Conservation (phyloP, 2,329 filamentous ascomycete genomes). For the Aureobasidium zeae region DNA sequence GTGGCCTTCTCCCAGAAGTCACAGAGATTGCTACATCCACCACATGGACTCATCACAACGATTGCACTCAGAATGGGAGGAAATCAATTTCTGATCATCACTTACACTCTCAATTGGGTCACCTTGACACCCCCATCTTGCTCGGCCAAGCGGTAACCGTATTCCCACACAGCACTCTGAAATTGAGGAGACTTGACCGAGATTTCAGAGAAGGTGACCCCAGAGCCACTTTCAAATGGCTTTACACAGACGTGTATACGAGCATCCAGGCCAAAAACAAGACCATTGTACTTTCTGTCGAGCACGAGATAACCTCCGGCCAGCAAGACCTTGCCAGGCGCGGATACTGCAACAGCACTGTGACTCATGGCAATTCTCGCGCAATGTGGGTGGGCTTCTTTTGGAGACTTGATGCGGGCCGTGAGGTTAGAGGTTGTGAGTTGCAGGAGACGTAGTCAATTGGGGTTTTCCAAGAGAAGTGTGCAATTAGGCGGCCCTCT, state of each 20-base stretch:
- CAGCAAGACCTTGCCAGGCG: constrained; percentile 90
- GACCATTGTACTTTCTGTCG: constrained; percentile 72
- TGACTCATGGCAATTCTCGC: constrained; percentile 16
- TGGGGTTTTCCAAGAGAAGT: background rate
- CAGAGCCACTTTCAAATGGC: constrained; percentile 48
- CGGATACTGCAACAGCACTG: constrained; percentile 52
- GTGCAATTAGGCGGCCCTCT: constrained; percentile 2
- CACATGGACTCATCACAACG: too few species aligned
- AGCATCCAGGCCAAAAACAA: constrained; percentile 56
- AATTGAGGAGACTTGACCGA: constrained; percentile 91
- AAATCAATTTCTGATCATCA: constrained; percentile 25
- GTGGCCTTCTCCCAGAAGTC: background rate
- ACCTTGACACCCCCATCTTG: constrained; percentile 70
- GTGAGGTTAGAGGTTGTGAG: constrained; percentile 1
- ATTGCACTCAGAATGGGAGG: background rate
- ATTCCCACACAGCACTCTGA: constrained; percentile 75
- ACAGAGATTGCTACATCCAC: too few species aligned
- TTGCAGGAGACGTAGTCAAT: constrained; percentile 2
- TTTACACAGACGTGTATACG: constrained; percentile 53
- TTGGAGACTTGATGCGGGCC: constrained; percentile 13
- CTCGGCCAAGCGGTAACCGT: constrained; percentile 63
- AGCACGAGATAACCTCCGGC: constrained; percentile 93
- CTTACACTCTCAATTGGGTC: constrained; percentile 69
- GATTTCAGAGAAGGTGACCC: constrained; percentile 58
- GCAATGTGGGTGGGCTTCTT: constrained; percentile 1